Evolutionary conservation across 805 yeast genomes (phyloP).

Genomic region (Wickerhamiella lipophila): DNA sequence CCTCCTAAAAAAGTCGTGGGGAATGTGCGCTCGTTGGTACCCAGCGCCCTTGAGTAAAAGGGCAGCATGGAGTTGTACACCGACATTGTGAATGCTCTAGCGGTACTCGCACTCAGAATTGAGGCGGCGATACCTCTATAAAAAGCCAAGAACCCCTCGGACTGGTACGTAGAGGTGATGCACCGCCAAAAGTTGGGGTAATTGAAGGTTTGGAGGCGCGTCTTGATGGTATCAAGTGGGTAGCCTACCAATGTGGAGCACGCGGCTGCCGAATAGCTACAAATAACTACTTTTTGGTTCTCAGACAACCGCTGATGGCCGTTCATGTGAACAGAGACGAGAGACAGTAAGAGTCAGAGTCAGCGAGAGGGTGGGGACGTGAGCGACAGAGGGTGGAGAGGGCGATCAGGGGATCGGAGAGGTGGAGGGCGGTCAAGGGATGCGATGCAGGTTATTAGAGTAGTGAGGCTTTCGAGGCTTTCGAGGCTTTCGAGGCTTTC

Average conservation of each 20-base stretch:
- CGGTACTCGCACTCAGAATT: slow-evolving; percentile 40
- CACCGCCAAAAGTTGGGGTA: slow-evolving; percentile 49
- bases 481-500: too few relatives aligned
- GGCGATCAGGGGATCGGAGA: too few relatives aligned
- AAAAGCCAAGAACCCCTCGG: slow-evolving; percentile 58
- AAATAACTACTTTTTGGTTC: slow-evolving; percentile 7
- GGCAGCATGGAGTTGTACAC: slow-evolving; percentile 20
- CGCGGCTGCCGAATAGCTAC: slow-evolving; percentile 18
- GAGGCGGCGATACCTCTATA: slow-evolving; percentile 73
- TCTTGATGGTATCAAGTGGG: slow-evolving; percentile 77
- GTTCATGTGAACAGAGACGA: background rate
- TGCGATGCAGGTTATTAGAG: too few relatives aligned
- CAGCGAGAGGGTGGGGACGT: background rate
- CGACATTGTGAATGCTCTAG: slow-evolving; percentile 23
- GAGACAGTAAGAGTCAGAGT: background rate
- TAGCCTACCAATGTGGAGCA: slow-evolving; percentile 43
- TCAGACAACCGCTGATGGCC: slow-evolving; percentile 1
- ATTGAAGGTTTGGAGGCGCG: slow-evolving; percentile 70
- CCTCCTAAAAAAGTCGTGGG: slow-evolving; percentile 39
- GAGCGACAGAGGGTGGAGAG: too few relatives aligned
- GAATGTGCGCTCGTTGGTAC: slow-evolving; percentile 1
- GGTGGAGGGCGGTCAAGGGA: too few relatives aligned
- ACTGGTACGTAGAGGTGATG: slow-evolving; percentile 37
- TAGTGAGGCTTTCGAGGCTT: too few relatives aligned
- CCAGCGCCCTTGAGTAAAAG: slow-evolving; percentile 14